Evolutionary conservation across 768 basidiomycete species (phyloP).

Genomic region (Sporobolomyces roseus): DNA sequence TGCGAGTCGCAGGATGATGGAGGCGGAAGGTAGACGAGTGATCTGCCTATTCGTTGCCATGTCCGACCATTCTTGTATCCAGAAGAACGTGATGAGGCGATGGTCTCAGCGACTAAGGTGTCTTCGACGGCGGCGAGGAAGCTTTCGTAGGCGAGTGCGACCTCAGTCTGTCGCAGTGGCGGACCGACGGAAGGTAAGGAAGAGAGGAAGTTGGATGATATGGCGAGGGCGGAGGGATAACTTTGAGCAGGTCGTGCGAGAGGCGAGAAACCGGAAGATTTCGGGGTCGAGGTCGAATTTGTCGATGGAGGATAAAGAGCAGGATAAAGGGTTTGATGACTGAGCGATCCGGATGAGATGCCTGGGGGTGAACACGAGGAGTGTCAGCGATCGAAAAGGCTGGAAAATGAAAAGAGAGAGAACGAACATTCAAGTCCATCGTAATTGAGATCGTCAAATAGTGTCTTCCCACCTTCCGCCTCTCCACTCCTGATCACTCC

Average conservation of each 20-base stretch:
- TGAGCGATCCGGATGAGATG: slow-evolving; percentile 42
- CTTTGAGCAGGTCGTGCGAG: slow-evolving; percentile 37
- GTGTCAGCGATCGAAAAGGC: neutral
- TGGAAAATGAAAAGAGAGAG: neutral
- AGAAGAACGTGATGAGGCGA: neutral
- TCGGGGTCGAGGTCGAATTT: neutral
- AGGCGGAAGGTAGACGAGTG: slow-evolving; percentile 17
- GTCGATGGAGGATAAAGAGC: slow-evolving; percentile 22
- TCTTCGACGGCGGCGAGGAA: slow-evolving; percentile 15
- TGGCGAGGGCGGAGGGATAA: slow-evolving; percentile 45
- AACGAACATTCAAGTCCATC: neutral
- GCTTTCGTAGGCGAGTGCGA: slow-evolving; percentile 6
- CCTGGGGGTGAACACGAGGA: neutral
- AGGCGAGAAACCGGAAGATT: neutral
- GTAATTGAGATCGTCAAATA: neutral
- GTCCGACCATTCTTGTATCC: no score
- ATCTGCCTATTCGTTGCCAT: neutral
- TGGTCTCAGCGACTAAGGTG: slow-evolving; percentile 11
- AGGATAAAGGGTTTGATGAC: slow-evolving; percentile 44
- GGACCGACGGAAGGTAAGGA: no score
- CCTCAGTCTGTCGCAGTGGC: neutral
- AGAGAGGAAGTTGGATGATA: slow-evolving; percentile 45
- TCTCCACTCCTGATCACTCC: slow-evolving; percentile 23
- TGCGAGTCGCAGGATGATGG: neutral
- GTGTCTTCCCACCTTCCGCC: neutral